phyloP scores from a whole-genome alignment of 2,329 filamentous ascomycete species.

The Hypoxylon sp. region DNA sequence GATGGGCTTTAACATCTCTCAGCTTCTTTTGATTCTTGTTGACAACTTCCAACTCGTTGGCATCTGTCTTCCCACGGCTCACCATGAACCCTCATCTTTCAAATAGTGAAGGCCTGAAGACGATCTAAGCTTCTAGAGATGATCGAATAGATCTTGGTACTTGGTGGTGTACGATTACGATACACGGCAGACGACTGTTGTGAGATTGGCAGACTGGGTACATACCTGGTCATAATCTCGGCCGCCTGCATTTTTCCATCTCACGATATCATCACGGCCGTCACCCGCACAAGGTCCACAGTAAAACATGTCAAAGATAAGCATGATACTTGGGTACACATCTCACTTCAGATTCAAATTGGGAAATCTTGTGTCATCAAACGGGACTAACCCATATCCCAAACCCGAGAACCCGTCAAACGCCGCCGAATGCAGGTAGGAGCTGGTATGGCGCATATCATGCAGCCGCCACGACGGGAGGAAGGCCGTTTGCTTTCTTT shows the following conservation, averaged over 20 bases:
- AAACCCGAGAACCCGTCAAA: conserved; percentile 20
- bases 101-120: too few relatives aligned
- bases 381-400: conserved; percentile 7
- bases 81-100: background rate
- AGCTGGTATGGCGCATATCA: conserved; percentile 18
- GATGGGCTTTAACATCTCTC: background rate
- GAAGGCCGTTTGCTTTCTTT: conserved; percentile 36
- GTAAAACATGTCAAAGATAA: conserved; percentile 9
- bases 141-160: background rate
- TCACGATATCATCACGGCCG: conserved; percentile 4
- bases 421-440: conserved; percentile 25
- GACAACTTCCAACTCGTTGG: background rate
- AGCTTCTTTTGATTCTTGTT: background rate
- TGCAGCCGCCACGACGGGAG: conserved; percentile 39
- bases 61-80: background rate
- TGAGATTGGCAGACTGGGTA: too few relatives aligned
- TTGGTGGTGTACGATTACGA: conserved; percentile 14
- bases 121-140: background rate
- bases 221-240: conserved; percentile 20
- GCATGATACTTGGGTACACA: conserved; percentile 1
- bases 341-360: conserved; percentile 15
- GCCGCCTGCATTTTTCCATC: conserved; percentile 25
- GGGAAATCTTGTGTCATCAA: conserved; percentile 13
- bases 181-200: conserved; percentile 19
- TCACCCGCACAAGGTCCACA: background rate